Conservation (phyloP, 148 eudicot species). For the Talinum fruticosum region DNA sequence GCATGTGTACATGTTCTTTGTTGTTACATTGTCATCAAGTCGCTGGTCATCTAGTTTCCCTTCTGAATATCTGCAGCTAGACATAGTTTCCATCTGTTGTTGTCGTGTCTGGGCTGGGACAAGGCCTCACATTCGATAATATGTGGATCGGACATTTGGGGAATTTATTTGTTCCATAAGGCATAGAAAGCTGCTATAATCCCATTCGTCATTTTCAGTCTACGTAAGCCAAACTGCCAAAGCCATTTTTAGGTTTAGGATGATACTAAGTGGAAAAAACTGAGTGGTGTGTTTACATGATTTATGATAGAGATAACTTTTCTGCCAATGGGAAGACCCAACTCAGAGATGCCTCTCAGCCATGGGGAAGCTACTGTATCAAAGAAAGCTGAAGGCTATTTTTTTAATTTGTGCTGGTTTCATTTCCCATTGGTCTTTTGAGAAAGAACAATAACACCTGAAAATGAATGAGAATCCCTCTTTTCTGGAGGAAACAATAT, state of each 20-base stretch:
- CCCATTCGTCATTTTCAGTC: not conserved
- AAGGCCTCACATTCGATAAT: not conserved
- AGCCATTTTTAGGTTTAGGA: not conserved
- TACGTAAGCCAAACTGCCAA: not conserved
- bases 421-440: not conserved
- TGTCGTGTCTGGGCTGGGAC: not conserved
- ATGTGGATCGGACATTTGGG: not conserved
- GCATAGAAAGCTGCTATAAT: not conserved
- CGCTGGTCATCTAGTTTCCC: not conserved
- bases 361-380: not conserved
- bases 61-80: not conserved
- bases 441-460: not conserved
- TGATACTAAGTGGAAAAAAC: too few species aligned
- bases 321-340: too few species aligned
- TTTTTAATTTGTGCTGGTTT: not conserved
- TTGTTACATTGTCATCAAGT: not conserved
- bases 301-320: too few species aligned
- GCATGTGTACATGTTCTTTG: not conserved
- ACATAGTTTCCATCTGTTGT: not conserved
- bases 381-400: not conserved
- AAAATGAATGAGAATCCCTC: not conserved
- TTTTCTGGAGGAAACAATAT: conserved; percentile 1
- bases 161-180: not conserved
- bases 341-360: not conserved
- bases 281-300: too few species aligned